Percentiles rank a stretch among this genome's conserved stretches.
phyloP scores from a whole-genome alignment of 2,329 filamentous ascomycete species.

The Sclerotinia nivalis region DNA sequence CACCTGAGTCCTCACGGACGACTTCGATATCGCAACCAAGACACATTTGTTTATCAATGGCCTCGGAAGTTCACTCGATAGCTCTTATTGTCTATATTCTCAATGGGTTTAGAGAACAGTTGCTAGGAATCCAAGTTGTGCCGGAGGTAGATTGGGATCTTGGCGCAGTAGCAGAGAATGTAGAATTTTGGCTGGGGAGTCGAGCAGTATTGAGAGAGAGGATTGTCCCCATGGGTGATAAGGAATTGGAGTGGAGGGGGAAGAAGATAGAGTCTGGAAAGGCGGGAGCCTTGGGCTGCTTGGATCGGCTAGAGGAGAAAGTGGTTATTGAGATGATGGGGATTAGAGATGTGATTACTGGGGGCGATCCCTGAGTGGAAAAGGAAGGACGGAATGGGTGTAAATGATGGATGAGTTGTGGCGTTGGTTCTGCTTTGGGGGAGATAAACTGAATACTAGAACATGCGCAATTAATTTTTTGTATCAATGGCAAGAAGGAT shows the following conservation, averaged over 20 bases:
- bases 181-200: constrained; percentile 77
- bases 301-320: constrained; percentile 71
- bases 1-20: constrained; percentile 55
- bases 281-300: constrained; percentile 22
- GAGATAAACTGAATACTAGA: constrained; percentile 14
- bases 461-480: constrained; percentile 14
- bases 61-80: constrained; percentile 77
- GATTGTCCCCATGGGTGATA: constrained; percentile 70
- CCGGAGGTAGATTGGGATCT: constrained; percentile 75
- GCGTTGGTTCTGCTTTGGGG: constrained; percentile 9
- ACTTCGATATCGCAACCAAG: constrained; percentile 51
- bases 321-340: constrained; percentile 65
- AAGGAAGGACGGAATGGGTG: neutral
- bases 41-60: constrained; percentile 70
- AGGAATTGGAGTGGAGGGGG: constrained; percentile 64
- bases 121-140: constrained; percentile 68
- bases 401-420: constrained; percentile 8
- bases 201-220: constrained; percentile 69
- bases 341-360: constrained; percentile 37
- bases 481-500: constrained; percentile 10
- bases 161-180: constrained; percentile 71
- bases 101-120: constrained; percentile 59
- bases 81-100: constrained; percentile 75
- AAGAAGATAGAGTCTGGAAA: constrained; percentile 41
- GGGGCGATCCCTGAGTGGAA: constrained; percentile 28